phyloP scores from a whole-genome alignment of 768 basidiomycete genomes.

The Russula dissimulans region DNA sequence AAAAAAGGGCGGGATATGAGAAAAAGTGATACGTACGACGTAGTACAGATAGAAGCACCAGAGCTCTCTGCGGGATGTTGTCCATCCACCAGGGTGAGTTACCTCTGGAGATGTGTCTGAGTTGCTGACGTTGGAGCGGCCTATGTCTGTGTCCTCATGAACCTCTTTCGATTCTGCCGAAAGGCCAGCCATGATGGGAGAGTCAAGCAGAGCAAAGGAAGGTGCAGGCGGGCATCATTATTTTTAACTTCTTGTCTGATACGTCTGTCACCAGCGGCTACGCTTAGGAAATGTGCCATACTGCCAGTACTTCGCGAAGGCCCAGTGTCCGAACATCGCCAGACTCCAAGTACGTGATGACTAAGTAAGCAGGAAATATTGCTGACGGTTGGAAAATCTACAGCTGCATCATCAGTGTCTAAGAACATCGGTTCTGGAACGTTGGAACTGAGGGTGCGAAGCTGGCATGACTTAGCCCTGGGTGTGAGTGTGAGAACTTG shows the following conservation, averaged over 20 bases:
- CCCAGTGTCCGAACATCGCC: too few relatives aligned
- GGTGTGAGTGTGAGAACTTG: too few relatives aligned
- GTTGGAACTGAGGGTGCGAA: too few relatives aligned
- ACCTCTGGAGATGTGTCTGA: neutral
- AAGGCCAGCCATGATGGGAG: slow-evolving; percentile 48
- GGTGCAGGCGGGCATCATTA: slow-evolving; percentile 48
- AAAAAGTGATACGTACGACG: slow-evolving; percentile 26
- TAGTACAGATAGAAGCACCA: slow-evolving; percentile 58
- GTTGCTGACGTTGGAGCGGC: neutral
- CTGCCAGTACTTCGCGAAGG: too few relatives aligned
- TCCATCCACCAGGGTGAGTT: slow-evolving; percentile 6
- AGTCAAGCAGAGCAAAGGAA: slow-evolving; percentile 70
- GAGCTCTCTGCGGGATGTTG: slow-evolving; percentile 26
- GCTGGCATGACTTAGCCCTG: too few relatives aligned
- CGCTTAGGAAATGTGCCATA: too few relatives aligned
- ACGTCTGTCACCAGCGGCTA: too few relatives aligned
- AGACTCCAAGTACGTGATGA: too few relatives aligned
- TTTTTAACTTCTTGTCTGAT: slow-evolving; percentile 30
- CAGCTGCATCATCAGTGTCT: too few relatives aligned
- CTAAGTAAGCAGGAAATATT: too few relatives aligned
- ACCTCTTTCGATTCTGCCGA: neutral
- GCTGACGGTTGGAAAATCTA: too few relatives aligned
- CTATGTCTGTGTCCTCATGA: neutral
- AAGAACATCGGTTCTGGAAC: too few relatives aligned
- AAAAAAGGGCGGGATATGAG: neutral